A percentile compares a stretch with the other conserved stretches of the same genome.
Evolutionary conservation across 208 protist genomes (phyloP).

Genomic region (Tritrichomonas musculus): DNA sequence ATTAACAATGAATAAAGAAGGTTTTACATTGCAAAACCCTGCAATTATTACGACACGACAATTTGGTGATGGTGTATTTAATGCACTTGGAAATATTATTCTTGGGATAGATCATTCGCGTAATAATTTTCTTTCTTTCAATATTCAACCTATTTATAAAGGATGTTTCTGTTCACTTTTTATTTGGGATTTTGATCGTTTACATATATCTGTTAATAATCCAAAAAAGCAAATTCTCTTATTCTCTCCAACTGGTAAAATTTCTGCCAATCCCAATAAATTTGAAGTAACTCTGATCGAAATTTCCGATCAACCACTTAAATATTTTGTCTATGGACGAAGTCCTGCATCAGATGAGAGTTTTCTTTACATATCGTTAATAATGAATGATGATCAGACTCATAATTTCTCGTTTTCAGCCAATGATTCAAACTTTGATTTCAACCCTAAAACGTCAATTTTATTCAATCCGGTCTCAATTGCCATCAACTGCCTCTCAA

Average conservation of each 20-base stretch:
- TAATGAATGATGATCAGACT: neutral
- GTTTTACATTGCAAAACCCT: too few relatives aligned
- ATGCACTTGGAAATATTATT: neutral
- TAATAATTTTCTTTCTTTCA: neutral
- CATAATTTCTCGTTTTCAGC: neutral
- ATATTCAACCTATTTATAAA: neutral
- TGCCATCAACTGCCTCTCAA: neutral
- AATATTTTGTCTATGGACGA: neutral
- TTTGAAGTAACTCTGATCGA: neutral
- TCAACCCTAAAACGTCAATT: neutral
- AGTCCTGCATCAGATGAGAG: neutral
- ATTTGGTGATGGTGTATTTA: neutral
- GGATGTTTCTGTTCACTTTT: neutral
- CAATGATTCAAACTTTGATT: neutral
- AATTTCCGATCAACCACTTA: neutral
- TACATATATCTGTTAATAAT: neutral
- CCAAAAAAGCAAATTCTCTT: neutral
- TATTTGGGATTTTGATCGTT: neutral
- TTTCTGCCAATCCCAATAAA: neutral
- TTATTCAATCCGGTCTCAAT: neutral
- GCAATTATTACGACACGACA: neutral
- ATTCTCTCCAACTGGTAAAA: neutral
- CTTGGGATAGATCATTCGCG: neutral
- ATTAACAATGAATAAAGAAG: too few relatives aligned
- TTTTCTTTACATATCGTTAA: neutral